Conservation (phyloP, 495 filamentous ascomycete genomes). For the Penicillium cataractarum region DNA sequence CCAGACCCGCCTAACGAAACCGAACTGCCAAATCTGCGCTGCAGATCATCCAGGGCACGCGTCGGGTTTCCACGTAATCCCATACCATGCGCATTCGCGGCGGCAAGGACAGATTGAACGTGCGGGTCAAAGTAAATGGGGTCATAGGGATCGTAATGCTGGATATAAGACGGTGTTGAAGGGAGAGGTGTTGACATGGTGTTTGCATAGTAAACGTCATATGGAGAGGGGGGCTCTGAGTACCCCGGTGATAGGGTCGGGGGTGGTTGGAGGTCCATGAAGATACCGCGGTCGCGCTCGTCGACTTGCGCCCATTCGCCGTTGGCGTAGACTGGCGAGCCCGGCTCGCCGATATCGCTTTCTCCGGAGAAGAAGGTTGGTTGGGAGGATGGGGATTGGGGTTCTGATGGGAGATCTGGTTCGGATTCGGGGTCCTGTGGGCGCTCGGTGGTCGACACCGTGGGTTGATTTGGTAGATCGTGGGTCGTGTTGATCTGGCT, state of each 20-base stretch:
- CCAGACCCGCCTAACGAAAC: slow-evolving; percentile 12
- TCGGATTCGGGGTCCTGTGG: slow-evolving; percentile 26
- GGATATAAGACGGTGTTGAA: slow-evolving; percentile 10
- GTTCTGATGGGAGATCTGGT: slow-evolving; percentile 16
- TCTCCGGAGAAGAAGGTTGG: slow-evolving; percentile 28
- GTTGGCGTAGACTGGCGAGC: slow-evolving; percentile 40
- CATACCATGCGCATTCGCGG: slow-evolving; percentile 35
- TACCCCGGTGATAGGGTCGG: not conserved
- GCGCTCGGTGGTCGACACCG: slow-evolving; percentile 36
- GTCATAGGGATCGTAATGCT: slow-evolving; percentile 25
- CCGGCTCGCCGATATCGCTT: slow-evolving; percentile 44
- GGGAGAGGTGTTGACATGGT: slow-evolving; percentile 14
- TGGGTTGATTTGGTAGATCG: slow-evolving; percentile 26
- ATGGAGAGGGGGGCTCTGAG: slow-evolving; percentile 11
- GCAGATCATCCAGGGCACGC: slow-evolving; percentile 31
- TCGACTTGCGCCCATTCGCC: slow-evolving; percentile 32
- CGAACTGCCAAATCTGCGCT: slow-evolving; percentile 25
- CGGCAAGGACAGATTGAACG: slow-evolving; percentile 34
- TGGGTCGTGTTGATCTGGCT: slow-evolving; percentile 22
- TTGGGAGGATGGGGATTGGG: slow-evolving; percentile 26
- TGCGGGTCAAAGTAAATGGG: slow-evolving; percentile 32
- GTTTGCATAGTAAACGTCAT: slow-evolving; percentile 25
- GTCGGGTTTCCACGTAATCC: slow-evolving; percentile 26
- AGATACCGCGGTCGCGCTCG: slow-evolving; percentile 32
- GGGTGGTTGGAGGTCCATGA: slow-evolving; percentile 18